phyloP scores from a whole-genome alignment of 768 basidiomycete genomes.

The Punctularia strigosozonata region DNA sequence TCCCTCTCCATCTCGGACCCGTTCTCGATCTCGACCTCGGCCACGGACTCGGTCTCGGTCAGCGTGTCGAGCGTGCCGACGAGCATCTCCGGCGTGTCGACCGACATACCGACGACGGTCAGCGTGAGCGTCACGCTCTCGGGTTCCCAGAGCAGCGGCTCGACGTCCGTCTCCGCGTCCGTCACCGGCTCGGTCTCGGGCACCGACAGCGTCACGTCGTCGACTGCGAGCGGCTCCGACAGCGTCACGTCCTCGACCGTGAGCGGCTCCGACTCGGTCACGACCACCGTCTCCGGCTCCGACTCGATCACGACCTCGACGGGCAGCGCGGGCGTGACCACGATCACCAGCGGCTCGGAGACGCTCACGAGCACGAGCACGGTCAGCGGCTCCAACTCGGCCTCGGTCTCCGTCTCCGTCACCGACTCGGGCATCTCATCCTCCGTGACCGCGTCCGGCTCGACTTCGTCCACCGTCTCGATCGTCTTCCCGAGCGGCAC shows the following conservation, averaged over 20 bases:
- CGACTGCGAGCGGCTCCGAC: slow-evolving; percentile 26
- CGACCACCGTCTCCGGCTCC: slow-evolving; percentile 1
- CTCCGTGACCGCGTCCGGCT: background rate
- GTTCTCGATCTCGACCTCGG: background rate
- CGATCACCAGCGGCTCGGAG: slow-evolving; percentile 8
- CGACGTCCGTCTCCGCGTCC: slow-evolving; percentile 5
- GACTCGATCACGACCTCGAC: background rate
- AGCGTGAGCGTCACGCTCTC: background rate
- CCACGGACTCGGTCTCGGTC: background rate
- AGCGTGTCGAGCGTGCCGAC: background rate
- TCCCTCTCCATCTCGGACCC: slow-evolving; percentile 7
- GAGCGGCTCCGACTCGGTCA: slow-evolving; percentile 1
- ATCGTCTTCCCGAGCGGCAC: slow-evolving; percentile 19
- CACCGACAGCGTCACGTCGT: slow-evolving; percentile 31
- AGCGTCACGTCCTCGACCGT: slow-evolving; percentile 11
- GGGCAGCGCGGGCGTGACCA: slow-evolving; percentile 3
- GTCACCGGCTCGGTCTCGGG: slow-evolving; percentile 26
- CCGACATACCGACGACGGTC: slow-evolving; percentile 1
- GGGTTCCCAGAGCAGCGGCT: background rate
- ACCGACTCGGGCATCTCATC: slow-evolving; percentile 1
- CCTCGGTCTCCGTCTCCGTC: background rate
- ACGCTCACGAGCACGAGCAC: slow-evolving; percentile 2
- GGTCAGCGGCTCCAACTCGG: background rate
- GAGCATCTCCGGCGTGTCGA: background rate
- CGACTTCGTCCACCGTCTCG: slow-evolving; percentile 2